These are phyloP conservation scores for Xenoacremonium recifei DNA, from an alignment of 2,329 filamentous ascomycete genomes.

Conservation along the genomic window DNA sequence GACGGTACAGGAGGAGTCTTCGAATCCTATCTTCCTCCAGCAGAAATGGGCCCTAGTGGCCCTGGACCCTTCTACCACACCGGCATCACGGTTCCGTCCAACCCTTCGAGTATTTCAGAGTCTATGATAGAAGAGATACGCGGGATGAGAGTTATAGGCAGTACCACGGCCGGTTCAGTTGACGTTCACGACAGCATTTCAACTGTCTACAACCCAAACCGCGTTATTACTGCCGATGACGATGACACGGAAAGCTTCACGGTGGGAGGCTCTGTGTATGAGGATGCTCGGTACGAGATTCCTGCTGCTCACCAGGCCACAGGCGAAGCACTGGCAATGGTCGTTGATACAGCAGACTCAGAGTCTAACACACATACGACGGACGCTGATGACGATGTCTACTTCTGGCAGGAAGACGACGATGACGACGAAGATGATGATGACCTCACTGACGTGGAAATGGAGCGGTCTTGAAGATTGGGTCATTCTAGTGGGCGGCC, in stretches of 20 bases:
- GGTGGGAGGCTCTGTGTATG: constrained; percentile 29
- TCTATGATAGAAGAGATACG: constrained; percentile 36
- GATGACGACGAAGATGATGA: constrained; percentile 10
- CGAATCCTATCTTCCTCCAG: constrained; percentile 38
- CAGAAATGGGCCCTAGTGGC: constrained; percentile 44
- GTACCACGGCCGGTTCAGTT: constrained; percentile 33
- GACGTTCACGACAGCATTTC: constrained; percentile 40
- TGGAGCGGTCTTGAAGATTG: too few species aligned
- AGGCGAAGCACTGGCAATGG: constrained; percentile 20
- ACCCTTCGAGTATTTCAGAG: constrained; percentile 31
- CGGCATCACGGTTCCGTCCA: constrained; percentile 36
- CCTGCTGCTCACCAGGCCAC: constrained; percentile 30
- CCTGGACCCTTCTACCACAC: constrained; percentile 49
- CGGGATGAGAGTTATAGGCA: constrained; percentile 31
- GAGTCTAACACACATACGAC: constrained; percentile 10
- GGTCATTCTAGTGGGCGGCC: too few species aligned
- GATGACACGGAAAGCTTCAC: constrained; percentile 35
- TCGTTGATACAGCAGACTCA: constrained; percentile 20
- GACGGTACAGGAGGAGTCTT: constrained; percentile 53
- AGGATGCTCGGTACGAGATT: constrained; percentile 32
- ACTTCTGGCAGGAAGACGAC: constrained; percentile 7
- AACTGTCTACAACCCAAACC: constrained; percentile 31
- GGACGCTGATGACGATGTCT: constrained; percentile 6
- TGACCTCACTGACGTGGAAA: too few species aligned
- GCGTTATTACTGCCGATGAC: constrained; percentile 34